Evolutionary conservation across 345 rosid species (phyloP), one percentile per base, ranked within the genome.

Genomic region (Salix viminalis): DNA sequence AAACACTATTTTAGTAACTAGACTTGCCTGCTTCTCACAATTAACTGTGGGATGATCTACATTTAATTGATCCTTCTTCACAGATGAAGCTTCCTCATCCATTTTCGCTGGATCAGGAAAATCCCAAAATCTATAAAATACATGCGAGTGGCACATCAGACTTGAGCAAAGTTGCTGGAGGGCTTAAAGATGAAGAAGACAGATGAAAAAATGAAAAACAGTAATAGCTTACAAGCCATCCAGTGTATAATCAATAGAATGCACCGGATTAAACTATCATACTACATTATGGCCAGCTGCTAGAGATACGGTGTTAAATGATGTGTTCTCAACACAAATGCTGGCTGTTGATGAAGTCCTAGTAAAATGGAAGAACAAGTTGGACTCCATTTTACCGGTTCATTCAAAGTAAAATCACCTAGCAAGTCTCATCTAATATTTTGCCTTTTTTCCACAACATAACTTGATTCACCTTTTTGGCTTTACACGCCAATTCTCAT

Each of bases 21-120:
- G 61, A 83, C 89, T 89, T 85, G 84, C 99, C 96, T 96, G 90
- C 67, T 81, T 88, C 70, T 91, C 86, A 70, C 99, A 96, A 80
- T 90, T 78, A 80, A 88, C 74, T 26, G 77, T 70, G 30, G 92
- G 91, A 81, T 86, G 88, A 73, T 87, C 79, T 73, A 84, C 16
- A 3, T 60, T 80, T 68, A 81, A 66, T 76, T 82, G 89, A 75
- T 71, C 85, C 52, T 81, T 84, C 73, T 65, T 82, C 69, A 69
- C 34, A 46, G 83, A 71, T 12, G 85, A 79, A 48, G 80, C 80
- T 65, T 82, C 83, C 42, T 80, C 88, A 65, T 81, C 84, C 44
- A 73, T 81, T 71, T 81, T 74, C 19, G 69, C 70, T 16, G 87
- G 85, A 79, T 89, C 94, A 65, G 89, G 83, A 79, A 74, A 73